phyloP scores from a whole-genome alignment of 371 early-diverging fungal species.

The Actinomortierella ambigua region DNA sequence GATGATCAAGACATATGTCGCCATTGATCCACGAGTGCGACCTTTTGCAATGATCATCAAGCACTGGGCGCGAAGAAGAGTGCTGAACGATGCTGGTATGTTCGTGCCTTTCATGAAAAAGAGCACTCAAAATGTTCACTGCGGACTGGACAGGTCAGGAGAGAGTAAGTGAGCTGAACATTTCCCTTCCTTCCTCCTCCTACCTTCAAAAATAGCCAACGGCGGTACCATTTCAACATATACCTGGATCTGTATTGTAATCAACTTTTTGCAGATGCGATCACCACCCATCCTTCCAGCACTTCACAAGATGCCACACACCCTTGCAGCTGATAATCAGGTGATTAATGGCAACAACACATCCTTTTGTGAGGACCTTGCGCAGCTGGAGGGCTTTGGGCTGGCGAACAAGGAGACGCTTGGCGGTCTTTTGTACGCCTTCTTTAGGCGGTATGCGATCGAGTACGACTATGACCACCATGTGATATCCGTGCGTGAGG shows the following conservation, averaged over 20 bases:
- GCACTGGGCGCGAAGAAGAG: conserved; percentile 79
- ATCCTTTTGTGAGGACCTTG: conserved; percentile 74
- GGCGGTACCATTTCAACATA: conserved; percentile 94
- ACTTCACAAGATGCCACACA: conserved; percentile 66
- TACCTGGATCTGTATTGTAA: conserved; percentile 90
- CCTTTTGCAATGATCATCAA: conserved; percentile 80
- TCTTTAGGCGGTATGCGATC: conserved; percentile 78
- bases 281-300: conserved; percentile 87
- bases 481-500: conserved; percentile 82
- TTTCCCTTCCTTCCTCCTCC: conserved; percentile 4
- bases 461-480: conserved; percentile 83
- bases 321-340: conserved; percentile 42
- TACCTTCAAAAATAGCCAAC: conserved; percentile 54
- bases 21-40: conserved; percentile 79
- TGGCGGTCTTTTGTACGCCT: conserved; percentile 81
- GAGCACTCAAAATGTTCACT: not conserved
- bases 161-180: not conserved
- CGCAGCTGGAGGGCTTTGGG: conserved; percentile 68
- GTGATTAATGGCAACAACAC: conserved; percentile 47
- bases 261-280: conserved; percentile 91
- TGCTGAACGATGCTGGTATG: conserved; percentile 74
- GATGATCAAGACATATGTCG: conserved; percentile 79
- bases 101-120: not conserved
- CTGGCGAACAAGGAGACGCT: conserved; percentile 72
- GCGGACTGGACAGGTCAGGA: no score